These are phyloP conservation scores for Dissophora ornata DNA, from an alignment of 192 early-diverging fungal species.

Conservation along the genomic window DNA sequence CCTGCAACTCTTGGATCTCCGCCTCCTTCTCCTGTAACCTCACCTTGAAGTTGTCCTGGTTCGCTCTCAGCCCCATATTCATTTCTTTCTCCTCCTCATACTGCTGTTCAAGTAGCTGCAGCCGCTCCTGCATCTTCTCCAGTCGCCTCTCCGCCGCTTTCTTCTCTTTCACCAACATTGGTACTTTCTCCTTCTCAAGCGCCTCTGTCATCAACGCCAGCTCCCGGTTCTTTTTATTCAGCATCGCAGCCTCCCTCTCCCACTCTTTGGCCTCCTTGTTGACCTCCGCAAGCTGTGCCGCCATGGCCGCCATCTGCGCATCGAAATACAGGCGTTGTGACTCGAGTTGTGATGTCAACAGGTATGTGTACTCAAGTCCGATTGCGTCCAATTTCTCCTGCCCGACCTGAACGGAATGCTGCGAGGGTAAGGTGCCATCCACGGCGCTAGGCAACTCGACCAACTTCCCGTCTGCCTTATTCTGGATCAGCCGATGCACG, in stretches of 20 bases:
- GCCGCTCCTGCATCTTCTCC: slow-evolving; percentile 67
- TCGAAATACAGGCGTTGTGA: slow-evolving; percentile 91
- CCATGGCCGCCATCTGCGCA: slow-evolving; percentile 65
- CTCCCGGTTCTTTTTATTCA: slow-evolving; percentile 44
- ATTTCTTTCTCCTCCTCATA: slow-evolving; percentile 81
- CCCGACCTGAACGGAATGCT: slow-evolving; percentile 41
- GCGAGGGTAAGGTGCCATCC: slow-evolving; percentile 31
- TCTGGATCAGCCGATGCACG: slow-evolving; percentile 95
- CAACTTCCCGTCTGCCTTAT: slow-evolving; percentile 90
- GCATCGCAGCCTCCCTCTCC: slow-evolving; percentile 44
- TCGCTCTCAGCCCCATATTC: slow-evolving; percentile 61
- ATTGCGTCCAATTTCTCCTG: slow-evolving; percentile 82
- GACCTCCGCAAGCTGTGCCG: slow-evolving; percentile 64
- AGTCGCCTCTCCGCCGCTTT: slow-evolving; percentile 66
- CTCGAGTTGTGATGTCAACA: slow-evolving; percentile 87
- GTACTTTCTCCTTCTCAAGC: slow-evolving; percentile 56
- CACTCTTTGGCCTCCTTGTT: slow-evolving; percentile 48
- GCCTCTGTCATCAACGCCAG: slow-evolving; percentile 20
- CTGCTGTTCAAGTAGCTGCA: slow-evolving; percentile 64
- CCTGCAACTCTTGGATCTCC: slow-evolving; percentile 75
- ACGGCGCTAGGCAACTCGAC: slow-evolving; percentile 80
- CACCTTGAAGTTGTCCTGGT: slow-evolving; percentile 71
- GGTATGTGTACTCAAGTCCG: slow-evolving; percentile 82
- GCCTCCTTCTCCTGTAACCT: slow-evolving; percentile 68
- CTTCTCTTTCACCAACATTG: slow-evolving; percentile 56